Evolutionary conservation across 371 early-diverging fungal genomes (phyloP).

Genomic region (Thermomucor indicae-seudaticae): DNA sequence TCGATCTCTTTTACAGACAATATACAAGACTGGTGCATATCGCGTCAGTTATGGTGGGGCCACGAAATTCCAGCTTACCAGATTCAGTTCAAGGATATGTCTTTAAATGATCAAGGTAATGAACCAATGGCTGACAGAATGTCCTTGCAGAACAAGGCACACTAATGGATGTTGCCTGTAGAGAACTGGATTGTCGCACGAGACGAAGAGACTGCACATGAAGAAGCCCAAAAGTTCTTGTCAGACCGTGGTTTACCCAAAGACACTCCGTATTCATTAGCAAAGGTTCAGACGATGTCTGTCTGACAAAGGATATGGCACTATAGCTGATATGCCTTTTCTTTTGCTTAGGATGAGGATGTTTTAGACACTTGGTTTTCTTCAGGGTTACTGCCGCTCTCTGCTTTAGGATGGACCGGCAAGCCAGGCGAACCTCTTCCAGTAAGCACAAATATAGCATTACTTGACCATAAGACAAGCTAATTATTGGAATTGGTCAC

Average conservation of each 20-base stretch:
- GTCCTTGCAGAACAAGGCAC: conserved; percentile 2
- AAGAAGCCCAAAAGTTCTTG: conserved; percentile 38
- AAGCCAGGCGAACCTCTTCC: conserved; percentile 22
- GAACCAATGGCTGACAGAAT: conserved; percentile 1
- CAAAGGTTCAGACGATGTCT: no score
- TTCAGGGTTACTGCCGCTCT: conserved; percentile 95
- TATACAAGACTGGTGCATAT: conserved; percentile 98
- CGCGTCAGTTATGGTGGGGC: conserved; percentile 99
- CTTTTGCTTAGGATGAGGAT: conserved; percentile 94
- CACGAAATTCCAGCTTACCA: conserved; percentile 98
- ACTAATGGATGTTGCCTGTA: neutral
- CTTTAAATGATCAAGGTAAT: neutral
- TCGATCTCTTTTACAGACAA: conserved; percentile 48
- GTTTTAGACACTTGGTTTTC: conserved; percentile 99
- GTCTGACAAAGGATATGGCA: no score
- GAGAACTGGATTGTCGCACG: conserved; percentile 74
- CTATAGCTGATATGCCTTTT: no score
- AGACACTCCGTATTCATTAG: conserved; percentile 23
- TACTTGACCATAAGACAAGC: neutral
- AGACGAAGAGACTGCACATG: conserved; percentile 54
- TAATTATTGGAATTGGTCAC: neutral
- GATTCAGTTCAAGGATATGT: conserved; percentile 46
- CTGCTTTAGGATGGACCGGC: conserved; percentile 72
- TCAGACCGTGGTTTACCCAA: conserved; percentile 21
- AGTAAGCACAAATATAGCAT: conserved; percentile 14